Percentiles rank a stretch among this genome's conserved stretches.
These are phyloP conservation scores for Dictyostelium capitatum DNA, from an alignment of 78 protist genomes.

Conservation along the genomic window DNA sequence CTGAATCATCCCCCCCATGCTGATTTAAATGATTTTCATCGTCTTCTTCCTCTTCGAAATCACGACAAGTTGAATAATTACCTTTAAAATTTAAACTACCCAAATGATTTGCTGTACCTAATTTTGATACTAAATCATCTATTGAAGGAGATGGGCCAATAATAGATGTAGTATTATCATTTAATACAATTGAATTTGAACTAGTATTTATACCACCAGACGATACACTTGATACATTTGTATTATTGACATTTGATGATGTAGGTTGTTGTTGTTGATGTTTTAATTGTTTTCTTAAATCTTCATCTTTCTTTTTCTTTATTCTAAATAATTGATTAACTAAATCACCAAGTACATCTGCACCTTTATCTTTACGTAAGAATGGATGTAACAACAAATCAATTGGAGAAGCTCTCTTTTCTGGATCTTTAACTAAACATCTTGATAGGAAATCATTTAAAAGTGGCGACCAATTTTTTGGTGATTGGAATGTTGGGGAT, in stretches of 20 bases:
- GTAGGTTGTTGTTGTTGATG: background rate
- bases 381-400: constrained; percentile 82
- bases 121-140: background rate
- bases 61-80: constrained; percentile 44
- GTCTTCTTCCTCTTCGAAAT: constrained; percentile 55
- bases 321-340: constrained; percentile 56
- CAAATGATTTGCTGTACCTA: background rate
- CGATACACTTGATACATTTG: background rate
- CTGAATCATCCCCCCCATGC: background rate
- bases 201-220: background rate
- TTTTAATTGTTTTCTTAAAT: background rate
- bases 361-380: constrained; percentile 61
- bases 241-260: background rate
- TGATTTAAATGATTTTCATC: constrained; percentile 14
- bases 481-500: constrained; percentile 74
- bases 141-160: background rate
- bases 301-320: constrained; percentile 34
- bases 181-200: background rate
- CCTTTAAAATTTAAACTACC: constrained; percentile 65
- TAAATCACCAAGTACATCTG: constrained; percentile 64
- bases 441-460: constrained; percentile 62
- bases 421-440: constrained; percentile 85
- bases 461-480: constrained; percentile 67
- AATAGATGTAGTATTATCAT: background rate
- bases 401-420: constrained; percentile 44